Conservation (phyloP, 805 yeast species). For the Starmera pachycereana region DNA sequence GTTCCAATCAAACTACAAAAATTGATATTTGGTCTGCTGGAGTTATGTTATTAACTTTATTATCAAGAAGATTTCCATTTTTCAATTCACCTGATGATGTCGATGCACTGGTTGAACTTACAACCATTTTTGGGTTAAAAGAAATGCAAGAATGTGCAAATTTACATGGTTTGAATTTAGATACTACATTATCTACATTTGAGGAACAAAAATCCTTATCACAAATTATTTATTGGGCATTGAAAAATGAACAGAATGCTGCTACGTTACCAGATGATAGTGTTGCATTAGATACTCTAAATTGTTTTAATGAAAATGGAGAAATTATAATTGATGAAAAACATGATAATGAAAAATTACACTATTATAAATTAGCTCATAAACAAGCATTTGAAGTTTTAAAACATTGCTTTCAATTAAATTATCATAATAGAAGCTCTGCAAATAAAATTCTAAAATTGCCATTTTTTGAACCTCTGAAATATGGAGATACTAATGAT, state of each 20-base stretch:
- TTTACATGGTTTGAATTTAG: conserved; percentile 83
- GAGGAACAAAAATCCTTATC: conserved; percentile 17
- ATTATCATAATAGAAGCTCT: conserved; percentile 66
- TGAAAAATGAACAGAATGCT: conserved; percentile 37
- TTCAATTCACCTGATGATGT: conserved; percentile 91
- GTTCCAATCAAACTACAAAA: conserved; percentile 47
- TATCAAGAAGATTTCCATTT: conserved; percentile 79
- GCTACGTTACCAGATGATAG: conserved; percentile 62
- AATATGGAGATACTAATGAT: conserved; percentile 4
- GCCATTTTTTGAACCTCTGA: conserved; percentile 12
- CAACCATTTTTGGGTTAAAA: conserved; percentile 68
- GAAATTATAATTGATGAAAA: conserved; percentile 1
- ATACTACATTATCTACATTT: conserved; percentile 46
- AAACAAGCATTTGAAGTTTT: conserved; percentile 16
- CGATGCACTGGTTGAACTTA: conserved; percentile 81
- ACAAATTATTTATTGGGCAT: conserved; percentile 32
- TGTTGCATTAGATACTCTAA: conserved; percentile 56
- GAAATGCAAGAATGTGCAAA: conserved; percentile 69
- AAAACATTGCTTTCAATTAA: conserved; percentile 54
- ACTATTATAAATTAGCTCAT: conserved; percentile 8
- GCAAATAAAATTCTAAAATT: conserved; percentile 62
- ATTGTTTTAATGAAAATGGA: conserved; percentile 19
- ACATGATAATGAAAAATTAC: conserved; percentile 2
- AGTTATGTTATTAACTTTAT: conserved; percentile 62
- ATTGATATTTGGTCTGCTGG: conserved; percentile 84